Percentiles rank a stretch among this genome's conserved stretches.
Conservation (phyloP, 2,329 filamentous ascomycete species). For the Aspergillus sp. region DNA sequence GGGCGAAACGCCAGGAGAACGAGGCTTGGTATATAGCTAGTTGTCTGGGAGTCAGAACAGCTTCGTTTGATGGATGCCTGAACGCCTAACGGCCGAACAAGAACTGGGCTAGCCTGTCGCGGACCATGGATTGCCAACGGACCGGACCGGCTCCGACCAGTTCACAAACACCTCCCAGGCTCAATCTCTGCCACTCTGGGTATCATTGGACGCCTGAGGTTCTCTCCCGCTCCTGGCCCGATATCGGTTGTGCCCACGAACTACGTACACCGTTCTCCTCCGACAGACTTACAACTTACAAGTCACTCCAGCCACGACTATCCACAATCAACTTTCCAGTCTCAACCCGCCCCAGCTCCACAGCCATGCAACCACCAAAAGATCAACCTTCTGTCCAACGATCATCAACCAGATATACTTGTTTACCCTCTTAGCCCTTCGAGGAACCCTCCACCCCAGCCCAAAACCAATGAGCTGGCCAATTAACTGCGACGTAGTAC, state of each 20-base stretch:
- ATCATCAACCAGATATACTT: constrained; percentile 1
- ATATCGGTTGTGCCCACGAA: background rate
- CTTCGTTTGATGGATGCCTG: constrained; percentile 11
- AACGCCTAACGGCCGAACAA: constrained; percentile 3
- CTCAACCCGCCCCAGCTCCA: too few species aligned
- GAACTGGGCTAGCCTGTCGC: background rate
- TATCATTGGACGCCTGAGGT: background rate
- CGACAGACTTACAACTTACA: background rate
- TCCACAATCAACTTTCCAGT: too few species aligned
- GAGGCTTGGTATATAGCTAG: background rate
- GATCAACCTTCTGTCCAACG: background rate
- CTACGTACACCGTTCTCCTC: background rate
- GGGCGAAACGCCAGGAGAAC: background rate
- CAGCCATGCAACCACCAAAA: background rate
- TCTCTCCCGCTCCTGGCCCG: background rate
- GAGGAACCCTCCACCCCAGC: background rate
- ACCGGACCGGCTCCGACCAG: constrained; percentile 18
- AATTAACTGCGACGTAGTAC: too few species aligned
- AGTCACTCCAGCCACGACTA: too few species aligned
- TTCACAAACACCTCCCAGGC: background rate
- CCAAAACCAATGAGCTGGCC: too few species aligned
- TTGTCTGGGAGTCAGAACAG: background rate
- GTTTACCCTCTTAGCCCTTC: background rate
- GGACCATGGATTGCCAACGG: constrained; percentile 8
- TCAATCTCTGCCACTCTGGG: background rate